These are phyloP conservation scores for Pythium sp. DNA, from an alignment of 352 stramenopile species.

Conservation along the genomic window DNA sequence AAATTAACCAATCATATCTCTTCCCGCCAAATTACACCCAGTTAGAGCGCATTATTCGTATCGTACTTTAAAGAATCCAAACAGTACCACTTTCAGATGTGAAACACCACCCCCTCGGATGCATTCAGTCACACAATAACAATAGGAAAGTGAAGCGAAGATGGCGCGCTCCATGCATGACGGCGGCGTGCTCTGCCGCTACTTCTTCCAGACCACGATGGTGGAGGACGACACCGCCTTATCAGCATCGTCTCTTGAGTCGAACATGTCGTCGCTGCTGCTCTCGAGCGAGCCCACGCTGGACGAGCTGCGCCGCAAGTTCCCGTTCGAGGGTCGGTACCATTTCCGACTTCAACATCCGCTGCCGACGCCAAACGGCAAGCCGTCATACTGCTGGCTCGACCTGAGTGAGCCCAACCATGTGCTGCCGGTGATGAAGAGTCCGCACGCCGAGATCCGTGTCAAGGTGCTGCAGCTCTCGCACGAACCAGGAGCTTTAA, in stretches of 20 bases:
- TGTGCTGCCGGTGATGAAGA: slow-evolving; percentile 31
- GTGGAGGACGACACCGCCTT: slow-evolving; percentile 34
- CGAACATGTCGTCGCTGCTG: slow-evolving; percentile 56
- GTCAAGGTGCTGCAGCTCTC: slow-evolving; percentile 81
- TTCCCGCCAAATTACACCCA: not conserved
- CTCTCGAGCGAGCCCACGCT: slow-evolving; percentile 67
- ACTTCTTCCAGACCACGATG: slow-evolving; percentile 82
- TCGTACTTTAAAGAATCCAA: not conserved
- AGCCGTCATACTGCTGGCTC: slow-evolving; percentile 66
- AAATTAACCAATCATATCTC: not conserved
- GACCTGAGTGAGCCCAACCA: slow-evolving; percentile 58
- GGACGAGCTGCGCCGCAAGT: slow-evolving; percentile 56
- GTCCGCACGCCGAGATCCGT: slow-evolving; percentile 37
- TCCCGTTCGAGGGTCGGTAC: slow-evolving; percentile 72
- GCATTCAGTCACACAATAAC: not conserved
- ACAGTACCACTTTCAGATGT: not conserved
- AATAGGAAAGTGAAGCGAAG: not conserved
- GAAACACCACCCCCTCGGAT: slow-evolving; percentile 8
- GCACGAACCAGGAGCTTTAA: slow-evolving; percentile 1
- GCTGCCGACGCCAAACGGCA: slow-evolving; percentile 14
- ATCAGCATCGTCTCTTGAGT: slow-evolving; percentile 24
- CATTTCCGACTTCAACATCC: slow-evolving; percentile 78
- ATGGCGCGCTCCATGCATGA: slow-evolving; percentile 10
- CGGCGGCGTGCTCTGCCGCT: slow-evolving; percentile 66
- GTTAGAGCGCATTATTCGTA: not conserved